Evolutionary conservation across 257 asterid species (phyloP), one percentile per base, ranked within the genome.

Genomic region (Primulina tabacum): DNA sequence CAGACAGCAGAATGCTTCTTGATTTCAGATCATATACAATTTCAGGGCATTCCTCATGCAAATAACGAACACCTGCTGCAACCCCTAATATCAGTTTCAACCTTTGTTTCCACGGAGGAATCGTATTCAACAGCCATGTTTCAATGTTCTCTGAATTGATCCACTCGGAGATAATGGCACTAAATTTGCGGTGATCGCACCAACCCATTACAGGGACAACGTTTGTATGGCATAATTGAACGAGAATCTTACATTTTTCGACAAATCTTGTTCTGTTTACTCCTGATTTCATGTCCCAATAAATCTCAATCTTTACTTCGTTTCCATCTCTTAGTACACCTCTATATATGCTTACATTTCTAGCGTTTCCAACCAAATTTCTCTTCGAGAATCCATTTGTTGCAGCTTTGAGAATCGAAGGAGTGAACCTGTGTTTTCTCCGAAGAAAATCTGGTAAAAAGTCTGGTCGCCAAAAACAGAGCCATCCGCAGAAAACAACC

Each of bases 71-170:
- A 3, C 75, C 90, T 11, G 73, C 72, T 6, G 77, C 77, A 12
- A 80, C 61, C 28, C 82, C 82, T 14, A 53, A 5, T 1, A 85
- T 74, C 3, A 76, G 79, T 57, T 75, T 72, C 60, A 73, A 75
- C 82, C 89, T 85, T 11, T 73, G 75, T 68, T 76, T 80, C 90
- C 89, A 87, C 5, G 81, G 74, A 11, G 89, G 90, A 7, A 17
- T 68, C 35, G 73, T 52, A 4, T 26, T 26, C 6, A 47, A 64
- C 3, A 81, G 71, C 89, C 90, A 87, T 28, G 73, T 71, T 30
- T 80, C 82, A 2, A 81, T n/a, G 67, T 68, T 65, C 18, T 71
- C 79, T 10, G 76, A 77, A 12, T 67, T 78, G 0, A 53, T 21
- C 79, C 84, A 38, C 50, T 38, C 50, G 1, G 14, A 9, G 50